phyloP scores from a whole-genome alignment of 2,329 filamentous ascomycete species.

The Sarocladium oryzae region DNA sequence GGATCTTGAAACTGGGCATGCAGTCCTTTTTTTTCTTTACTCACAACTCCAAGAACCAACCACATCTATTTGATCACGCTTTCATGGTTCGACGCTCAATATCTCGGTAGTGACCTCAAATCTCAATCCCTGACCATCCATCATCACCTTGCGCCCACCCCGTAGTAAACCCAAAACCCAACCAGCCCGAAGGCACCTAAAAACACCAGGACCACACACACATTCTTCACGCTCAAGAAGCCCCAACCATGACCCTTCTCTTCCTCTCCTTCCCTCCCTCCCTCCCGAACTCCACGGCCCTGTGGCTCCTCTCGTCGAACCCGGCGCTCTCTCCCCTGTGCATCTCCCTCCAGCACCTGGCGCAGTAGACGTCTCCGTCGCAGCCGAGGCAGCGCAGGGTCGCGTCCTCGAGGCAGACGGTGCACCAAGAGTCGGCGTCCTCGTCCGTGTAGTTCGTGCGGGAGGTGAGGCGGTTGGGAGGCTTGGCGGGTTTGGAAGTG shows the following conservation, averaged over 20 bases:
- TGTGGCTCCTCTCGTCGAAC: slow-evolving; percentile 64
- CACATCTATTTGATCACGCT: too few species aligned
- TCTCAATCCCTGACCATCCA: too few species aligned
- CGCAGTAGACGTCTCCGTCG: slow-evolving; percentile 64
- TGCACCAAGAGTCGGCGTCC: slow-evolving; percentile 71
- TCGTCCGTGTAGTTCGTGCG: slow-evolving; percentile 54
- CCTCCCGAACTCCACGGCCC: slow-evolving; percentile 53
- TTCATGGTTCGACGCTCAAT: too few species aligned
- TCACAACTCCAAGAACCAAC: too few species aligned
- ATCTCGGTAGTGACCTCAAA: too few species aligned
- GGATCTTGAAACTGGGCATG: too few species aligned
- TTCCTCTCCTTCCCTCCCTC: slow-evolving; percentile 24
- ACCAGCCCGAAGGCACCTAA: too few species aligned
- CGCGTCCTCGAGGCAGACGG: slow-evolving; percentile 75
- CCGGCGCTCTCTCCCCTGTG: slow-evolving; percentile 64
- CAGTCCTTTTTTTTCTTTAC: too few species aligned
- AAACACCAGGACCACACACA: too few species aligned
- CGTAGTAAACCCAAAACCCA: too few species aligned
- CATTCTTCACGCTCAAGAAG: slow-evolving; percentile 20
- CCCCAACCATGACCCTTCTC: slow-evolving; percentile 30
- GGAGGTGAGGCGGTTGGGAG: slow-evolving; percentile 31
- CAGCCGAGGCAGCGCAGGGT: slow-evolving; percentile 68
- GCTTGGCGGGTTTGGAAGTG: slow-evolving; percentile 39
- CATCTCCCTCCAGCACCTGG: slow-evolving; percentile 74
- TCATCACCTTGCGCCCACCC: too few species aligned